Evolutionary conservation across 495 filamentous ascomycete genomes (phyloP), one percentile per base, ranked within the genome.

Genomic region (Tetracladium setigerum): DNA sequence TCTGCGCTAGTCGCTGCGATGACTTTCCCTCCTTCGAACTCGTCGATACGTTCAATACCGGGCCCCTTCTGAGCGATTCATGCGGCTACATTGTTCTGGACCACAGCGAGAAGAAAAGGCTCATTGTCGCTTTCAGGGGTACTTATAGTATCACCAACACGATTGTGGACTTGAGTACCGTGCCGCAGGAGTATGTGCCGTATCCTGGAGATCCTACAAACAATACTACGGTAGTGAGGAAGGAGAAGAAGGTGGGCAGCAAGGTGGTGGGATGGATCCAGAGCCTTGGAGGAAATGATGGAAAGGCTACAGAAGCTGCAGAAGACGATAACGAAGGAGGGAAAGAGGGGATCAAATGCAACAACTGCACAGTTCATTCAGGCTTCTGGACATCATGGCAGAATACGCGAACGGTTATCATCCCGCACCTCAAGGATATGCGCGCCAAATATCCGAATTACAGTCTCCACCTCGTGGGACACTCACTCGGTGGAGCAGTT

Each of bases 81-180:
- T 96, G 90, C 64, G 92, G 92, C 49, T 98, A 92, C 66, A 79
- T 98, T 41, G 92, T 86, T 0, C 69, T 97, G 27, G 89, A 89
- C 38, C 86, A 95, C 58, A 65, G 10, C 8, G 15, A 15, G 22
- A 50, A 16, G 1, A 47, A 45, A 1, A 63, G 64, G 15, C 88
- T 98, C 46, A 72, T 98, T 22, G 73, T 97, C n/a, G 91, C 90
- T 11, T 97, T 97, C 57, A 79, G 92, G 15, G 92, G 94, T 10
- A 97, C 92, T 11, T 96, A 96, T 62, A 94, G 87, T 32, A 71
- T 98, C 52, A 76, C 87, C 19, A 95, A 95, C 65, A 86, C 89
- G 9, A 82, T 98, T 40, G 72, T 85, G 46, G 92, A 98, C 64
- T 72, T 98, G 30, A 87, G 85, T 39, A 87, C 87, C 12, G 71